Conservation (phyloP, 2,329 filamentous ascomycete genomes). For the Sarocladium brachiariae region DNA sequence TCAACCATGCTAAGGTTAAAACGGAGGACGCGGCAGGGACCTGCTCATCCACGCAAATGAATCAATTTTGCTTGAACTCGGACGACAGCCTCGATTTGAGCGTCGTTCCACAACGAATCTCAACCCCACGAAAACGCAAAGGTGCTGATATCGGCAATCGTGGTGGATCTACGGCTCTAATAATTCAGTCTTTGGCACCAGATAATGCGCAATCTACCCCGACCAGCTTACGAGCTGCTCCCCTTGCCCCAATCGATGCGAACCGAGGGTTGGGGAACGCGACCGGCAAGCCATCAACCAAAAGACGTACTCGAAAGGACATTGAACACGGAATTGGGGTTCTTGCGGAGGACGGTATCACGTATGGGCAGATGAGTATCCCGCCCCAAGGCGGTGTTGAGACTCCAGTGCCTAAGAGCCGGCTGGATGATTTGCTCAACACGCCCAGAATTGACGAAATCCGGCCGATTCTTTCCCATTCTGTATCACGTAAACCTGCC, state of each 20-base stretch:
- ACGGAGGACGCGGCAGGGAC: conserved; percentile 26
- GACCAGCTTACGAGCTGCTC: conserved; percentile 15
- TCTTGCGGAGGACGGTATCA: conserved; percentile 43
- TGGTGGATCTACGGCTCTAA: too few species aligned
- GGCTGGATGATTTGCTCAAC: conserved; percentile 28
- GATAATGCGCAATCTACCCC: neutral
- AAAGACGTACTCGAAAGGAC: conserved; percentile 15
- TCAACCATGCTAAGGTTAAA: conserved; percentile 32
- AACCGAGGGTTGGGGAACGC: conserved; percentile 20
- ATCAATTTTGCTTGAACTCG: conserved; percentile 16
- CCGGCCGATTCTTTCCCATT: conserved; percentile 18
- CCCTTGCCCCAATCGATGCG: conserved; percentile 30
- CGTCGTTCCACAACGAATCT: conserved; percentile 24
- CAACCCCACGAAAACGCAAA: conserved; percentile 30
- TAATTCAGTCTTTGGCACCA: too few species aligned
- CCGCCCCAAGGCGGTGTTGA: neutral
- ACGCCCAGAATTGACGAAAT: conserved; percentile 15
- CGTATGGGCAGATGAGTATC: conserved; percentile 11
- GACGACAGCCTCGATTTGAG: conserved; percentile 55
- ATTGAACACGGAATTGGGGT: conserved; percentile 31
- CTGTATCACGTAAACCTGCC: conserved; percentile 13
- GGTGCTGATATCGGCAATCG: too few species aligned
- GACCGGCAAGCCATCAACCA: neutral
- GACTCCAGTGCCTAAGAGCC: conserved; percentile 18
- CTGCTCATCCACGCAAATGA: conserved; percentile 19